Conservation (phyloP, 169 alveolate genomes). For the Plasmodium chabaudi region DNA sequence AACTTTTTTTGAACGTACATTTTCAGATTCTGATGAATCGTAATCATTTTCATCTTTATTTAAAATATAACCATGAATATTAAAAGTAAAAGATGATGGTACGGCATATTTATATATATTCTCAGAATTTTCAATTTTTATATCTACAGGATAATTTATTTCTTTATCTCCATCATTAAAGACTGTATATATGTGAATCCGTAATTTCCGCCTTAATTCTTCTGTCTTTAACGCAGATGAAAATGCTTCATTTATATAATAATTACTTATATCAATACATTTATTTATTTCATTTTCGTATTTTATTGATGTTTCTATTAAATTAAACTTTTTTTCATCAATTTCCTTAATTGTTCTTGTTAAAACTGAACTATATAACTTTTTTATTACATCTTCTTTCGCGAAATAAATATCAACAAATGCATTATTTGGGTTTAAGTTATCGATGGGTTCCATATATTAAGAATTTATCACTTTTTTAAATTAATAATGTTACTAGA, state of each 20-base stretch:
- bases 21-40: slow-evolving; percentile 24
- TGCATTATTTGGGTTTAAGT: slow-evolving; percentile 10
- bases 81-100: slow-evolving; percentile 73
- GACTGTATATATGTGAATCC: slow-evolving; percentile 60
- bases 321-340: slow-evolving; percentile 62
- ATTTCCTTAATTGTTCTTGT: slow-evolving; percentile 55
- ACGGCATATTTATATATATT: slow-evolving; percentile 35
- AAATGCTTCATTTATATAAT: slow-evolving; percentile 67
- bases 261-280: slow-evolving; percentile 68
- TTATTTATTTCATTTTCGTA: slow-evolving; percentile 64
- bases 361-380: slow-evolving; percentile 37
- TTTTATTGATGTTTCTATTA: slow-evolving; percentile 50
- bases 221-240: slow-evolving; percentile 58
- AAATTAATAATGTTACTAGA: background rate
- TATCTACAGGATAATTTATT: slow-evolving; percentile 54
- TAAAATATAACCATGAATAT: slow-evolving; percentile 74
- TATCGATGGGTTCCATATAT: slow-evolving; percentile 64
- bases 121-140: slow-evolving; percentile 37
- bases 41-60: slow-evolving; percentile 56
- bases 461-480: background rate
- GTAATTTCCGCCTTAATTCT: slow-evolving; percentile 60
- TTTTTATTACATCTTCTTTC: slow-evolving; percentile 54
- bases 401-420: slow-evolving; percentile 38
- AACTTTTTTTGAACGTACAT: background rate
- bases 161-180: slow-evolving; percentile 71